Evolutionary conservation across 2,329 filamentous ascomycete species (phyloP).

Genomic region (Hawksworthiomyces lignivorus): DNA sequence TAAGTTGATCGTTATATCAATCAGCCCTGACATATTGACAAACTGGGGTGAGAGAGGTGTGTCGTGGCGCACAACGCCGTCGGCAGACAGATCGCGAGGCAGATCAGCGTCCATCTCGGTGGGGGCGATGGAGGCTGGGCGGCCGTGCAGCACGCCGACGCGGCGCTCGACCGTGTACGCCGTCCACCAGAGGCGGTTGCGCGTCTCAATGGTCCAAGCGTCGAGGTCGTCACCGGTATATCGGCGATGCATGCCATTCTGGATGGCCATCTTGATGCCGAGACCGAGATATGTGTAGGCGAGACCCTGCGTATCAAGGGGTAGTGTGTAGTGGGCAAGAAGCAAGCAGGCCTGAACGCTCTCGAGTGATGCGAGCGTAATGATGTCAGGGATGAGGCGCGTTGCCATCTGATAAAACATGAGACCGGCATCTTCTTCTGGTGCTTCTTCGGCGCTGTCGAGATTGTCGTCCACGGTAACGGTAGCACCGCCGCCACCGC

Average conservation of each 20-base stretch:
- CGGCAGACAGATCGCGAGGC: slow-evolving; percentile 22
- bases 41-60: not conserved
- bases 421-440: slow-evolving; percentile 44
- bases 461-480: no score
- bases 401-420: slow-evolving; percentile 50
- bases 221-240: no score
- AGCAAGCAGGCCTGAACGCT: slow-evolving; percentile 51
- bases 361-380: slow-evolving; percentile 46
- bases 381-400: slow-evolving; percentile 47
- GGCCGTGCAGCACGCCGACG: slow-evolving; percentile 48
- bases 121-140: slow-evolving; percentile 44
- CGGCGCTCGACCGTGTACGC: slow-evolving; percentile 49
- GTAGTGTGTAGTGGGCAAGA: slow-evolving; percentile 47
- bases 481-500: no score
- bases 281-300: slow-evolving; percentile 51
- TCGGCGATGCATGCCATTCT: slow-evolving; percentile 50
- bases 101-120: slow-evolving; percentile 46
- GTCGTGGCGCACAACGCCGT: not conserved
- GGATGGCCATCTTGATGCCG: slow-evolving; percentile 48
- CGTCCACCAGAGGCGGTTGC: slow-evolving; percentile 51
- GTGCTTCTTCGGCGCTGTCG: slow-evolving; percentile 23
- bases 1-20: slow-evolving; percentile 28
- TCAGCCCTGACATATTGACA: slow-evolving; percentile 6
- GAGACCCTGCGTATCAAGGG: slow-evolving; percentile 47
- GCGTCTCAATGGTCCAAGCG: slow-evolving; percentile 39